Conservation (phyloP, 495 filamentous ascomycete species). For the Sporormia fimetaria region DNA sequence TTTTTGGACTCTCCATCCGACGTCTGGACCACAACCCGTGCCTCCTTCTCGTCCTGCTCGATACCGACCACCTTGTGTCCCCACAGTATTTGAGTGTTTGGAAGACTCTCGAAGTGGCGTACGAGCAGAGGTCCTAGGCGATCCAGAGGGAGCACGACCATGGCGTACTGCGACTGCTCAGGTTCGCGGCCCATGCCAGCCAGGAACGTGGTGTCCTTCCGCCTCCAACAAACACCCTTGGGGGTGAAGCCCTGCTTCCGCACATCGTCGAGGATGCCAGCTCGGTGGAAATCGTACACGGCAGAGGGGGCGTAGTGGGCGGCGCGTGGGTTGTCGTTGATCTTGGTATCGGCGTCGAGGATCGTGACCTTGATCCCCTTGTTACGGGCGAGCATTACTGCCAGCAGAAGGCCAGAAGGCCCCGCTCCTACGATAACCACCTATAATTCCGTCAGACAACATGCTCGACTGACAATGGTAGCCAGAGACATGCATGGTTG, state of each 20-base stretch:
- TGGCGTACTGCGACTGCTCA: conserved; percentile 28
- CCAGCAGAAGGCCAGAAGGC: conserved; percentile 38
- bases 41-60: conserved; percentile 23
- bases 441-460: conserved; percentile 5
- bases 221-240: conserved; percentile 43
- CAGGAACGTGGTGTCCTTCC: conserved; percentile 35
- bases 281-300: conserved; percentile 43
- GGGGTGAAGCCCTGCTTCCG: conserved; percentile 39
- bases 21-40: conserved; percentile 11
- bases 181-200: conserved; percentile 31
- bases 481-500: conserved; percentile 10
- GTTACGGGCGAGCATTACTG: conserved; percentile 43
- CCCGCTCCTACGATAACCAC: conserved; percentile 21
- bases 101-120: conserved; percentile 36
- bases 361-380: conserved; percentile 41
- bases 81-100: conserved; percentile 39
- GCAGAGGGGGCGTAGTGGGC: conserved; percentile 43
- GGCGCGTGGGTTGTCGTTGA: conserved; percentile 47
- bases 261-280: conserved; percentile 46
- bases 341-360: conserved; percentile 38
- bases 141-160: conserved; percentile 41
- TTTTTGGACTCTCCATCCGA: conserved; percentile 34
- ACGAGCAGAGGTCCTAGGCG: conserved; percentile 39
- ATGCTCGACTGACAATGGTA: not conserved
- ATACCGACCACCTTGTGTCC: conserved; percentile 18